Evolutionary conservation across 345 rosid genomes (phyloP).

Genomic region (Cardamine occulta): DNA sequence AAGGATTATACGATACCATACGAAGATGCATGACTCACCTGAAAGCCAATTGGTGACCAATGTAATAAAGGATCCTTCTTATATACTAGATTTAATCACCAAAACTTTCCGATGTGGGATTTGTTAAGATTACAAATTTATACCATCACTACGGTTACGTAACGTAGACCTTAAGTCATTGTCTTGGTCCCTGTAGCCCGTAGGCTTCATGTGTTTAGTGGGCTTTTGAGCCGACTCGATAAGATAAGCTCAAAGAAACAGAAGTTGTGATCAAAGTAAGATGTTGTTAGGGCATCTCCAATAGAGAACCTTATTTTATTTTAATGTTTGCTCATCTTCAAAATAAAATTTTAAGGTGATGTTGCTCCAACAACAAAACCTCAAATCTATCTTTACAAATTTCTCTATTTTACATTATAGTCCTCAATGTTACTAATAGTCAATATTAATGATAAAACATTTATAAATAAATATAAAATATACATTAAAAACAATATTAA

Average conservation of each 20-base stretch:
- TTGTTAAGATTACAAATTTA: neutral
- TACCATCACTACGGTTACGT: neutral
- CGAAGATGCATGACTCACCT: neutral
- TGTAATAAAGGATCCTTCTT: neutral
- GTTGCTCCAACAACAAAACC: no score
- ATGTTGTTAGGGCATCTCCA: no score
- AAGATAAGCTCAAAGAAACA: neutral
- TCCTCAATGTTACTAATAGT: no score
- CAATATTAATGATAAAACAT: no score
- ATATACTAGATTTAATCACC: neutral
- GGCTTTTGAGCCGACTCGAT: neutral
- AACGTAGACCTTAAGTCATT: neutral
- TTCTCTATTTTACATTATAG: no score
- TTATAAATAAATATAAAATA: no score
- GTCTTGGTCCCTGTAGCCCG: neutral
- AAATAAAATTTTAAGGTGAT: no score
- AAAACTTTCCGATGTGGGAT: neutral
- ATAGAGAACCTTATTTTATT: no score
- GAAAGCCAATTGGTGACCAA: neutral
- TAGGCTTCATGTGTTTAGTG: neutral
- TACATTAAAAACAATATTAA: no score
- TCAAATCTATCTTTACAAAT: no score
- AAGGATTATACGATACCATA: conserved; percentile 1
- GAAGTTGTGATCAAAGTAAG: no score
- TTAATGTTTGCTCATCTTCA: no score